phyloP scores from a whole-genome alignment of 768 basidiomycete genomes.

The Lentinula raphanica region DNA sequence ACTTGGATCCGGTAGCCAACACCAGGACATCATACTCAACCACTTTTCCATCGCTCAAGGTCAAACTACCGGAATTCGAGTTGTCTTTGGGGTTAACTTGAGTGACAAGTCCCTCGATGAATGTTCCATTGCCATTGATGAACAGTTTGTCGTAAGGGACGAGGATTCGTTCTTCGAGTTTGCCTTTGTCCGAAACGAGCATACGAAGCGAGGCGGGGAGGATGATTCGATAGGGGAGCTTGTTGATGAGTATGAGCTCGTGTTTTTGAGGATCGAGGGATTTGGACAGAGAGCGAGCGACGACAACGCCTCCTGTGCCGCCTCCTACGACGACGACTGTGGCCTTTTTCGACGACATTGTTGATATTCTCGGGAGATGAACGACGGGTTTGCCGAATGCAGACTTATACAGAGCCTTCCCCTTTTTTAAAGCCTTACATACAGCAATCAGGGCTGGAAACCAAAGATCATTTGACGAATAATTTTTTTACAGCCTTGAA shows the following conservation, averaged over 20 bases:
- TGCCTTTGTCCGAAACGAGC: constrained; percentile 37
- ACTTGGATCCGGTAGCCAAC: constrained; percentile 53
- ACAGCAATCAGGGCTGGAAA: no score
- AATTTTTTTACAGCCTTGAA: background rate
- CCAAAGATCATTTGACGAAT: background rate
- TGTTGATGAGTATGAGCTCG: constrained; percentile 50
- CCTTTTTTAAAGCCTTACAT: background rate
- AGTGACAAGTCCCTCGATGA: constrained; percentile 35
- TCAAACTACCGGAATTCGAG: constrained; percentile 38
- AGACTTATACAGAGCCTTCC: no score
- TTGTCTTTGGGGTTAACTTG: constrained; percentile 24
- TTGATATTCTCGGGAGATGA: background rate
- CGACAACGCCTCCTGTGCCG: constrained; percentile 42
- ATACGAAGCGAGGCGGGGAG: constrained; percentile 50
- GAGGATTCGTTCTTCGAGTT: constrained; percentile 27
- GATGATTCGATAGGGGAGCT: constrained; percentile 44
- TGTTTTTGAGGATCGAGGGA: constrained; percentile 41
- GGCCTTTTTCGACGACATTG: background rate
- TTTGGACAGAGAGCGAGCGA: constrained; percentile 45
- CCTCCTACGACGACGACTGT: constrained; percentile 50
- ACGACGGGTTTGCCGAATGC: background rate
- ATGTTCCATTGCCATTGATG: constrained; percentile 38
- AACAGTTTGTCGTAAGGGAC: constrained; percentile 41
- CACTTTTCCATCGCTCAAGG: constrained; percentile 44
- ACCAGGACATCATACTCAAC: constrained; percentile 53